Conservation (phyloP, 108 stramenopile genomes). For the Cyclotella choctawhatcheeana region DNA sequence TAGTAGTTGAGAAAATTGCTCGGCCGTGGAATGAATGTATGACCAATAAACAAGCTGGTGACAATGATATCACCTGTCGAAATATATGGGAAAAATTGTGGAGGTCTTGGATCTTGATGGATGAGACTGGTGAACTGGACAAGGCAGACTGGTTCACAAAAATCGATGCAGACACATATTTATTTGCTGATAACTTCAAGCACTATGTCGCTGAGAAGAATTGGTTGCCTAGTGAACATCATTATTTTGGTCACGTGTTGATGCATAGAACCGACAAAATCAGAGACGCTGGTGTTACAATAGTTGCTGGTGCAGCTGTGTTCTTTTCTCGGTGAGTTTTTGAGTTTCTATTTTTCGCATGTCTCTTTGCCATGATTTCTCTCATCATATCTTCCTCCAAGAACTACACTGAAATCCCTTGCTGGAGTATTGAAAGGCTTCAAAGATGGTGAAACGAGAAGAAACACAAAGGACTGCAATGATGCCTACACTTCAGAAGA, state of each 20-base stretch:
- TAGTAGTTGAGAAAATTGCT: constrained; percentile 21
- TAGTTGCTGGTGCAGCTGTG: constrained; percentile 40
- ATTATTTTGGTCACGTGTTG: constrained; percentile 46
- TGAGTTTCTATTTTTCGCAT: not conserved
- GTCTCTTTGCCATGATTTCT: not conserved
- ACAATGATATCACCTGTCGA: constrained; percentile 20
- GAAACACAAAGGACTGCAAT: constrained; percentile 1
- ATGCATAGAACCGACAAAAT: constrained; percentile 8
- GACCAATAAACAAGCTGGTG: not conserved
- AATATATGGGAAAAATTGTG: constrained; percentile 52
- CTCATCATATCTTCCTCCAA: not conserved
- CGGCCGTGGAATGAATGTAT: constrained; percentile 42
- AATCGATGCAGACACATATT: constrained; percentile 37
- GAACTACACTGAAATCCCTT: constrained; percentile 28
- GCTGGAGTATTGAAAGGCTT: constrained; percentile 28
- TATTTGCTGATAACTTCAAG: constrained; percentile 43
- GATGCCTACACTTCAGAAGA: constrained; percentile 31
- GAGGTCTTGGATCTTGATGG: constrained; percentile 41
- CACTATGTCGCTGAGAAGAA: constrained; percentile 27
- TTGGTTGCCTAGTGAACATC: constrained; percentile 33
- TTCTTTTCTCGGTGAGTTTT: constrained; percentile 22
- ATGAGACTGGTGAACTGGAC: constrained; percentile 34
- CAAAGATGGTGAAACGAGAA: constrained; percentile 1
- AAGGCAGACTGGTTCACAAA: constrained; percentile 46
- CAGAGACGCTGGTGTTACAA: constrained; percentile 1